Conservation (phyloP, 352 stramenopile species). For the Pythium brassicae region DNA sequence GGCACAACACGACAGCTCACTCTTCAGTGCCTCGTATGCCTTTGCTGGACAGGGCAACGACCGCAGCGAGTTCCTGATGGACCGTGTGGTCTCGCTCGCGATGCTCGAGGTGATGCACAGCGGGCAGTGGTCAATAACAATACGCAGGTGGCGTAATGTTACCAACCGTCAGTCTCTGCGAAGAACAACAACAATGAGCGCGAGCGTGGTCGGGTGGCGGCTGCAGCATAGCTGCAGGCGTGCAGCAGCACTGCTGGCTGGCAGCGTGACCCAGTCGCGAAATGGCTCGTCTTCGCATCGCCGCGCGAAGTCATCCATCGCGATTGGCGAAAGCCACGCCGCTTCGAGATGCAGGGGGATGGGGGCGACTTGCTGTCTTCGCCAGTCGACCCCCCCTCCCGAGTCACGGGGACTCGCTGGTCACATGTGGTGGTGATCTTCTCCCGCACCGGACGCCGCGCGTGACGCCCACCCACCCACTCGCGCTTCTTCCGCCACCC, state of each 20-base stretch:
- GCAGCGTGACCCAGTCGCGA: neutral
- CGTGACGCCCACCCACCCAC: neutral
- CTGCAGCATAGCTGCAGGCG: too few relatives aligned
- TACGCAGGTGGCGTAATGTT: neutral
- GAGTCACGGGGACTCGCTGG: too few relatives aligned
- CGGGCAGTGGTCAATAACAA: neutral
- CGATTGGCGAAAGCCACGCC: neutral
- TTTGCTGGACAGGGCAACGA: neutral
- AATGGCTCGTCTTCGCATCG: too few relatives aligned
- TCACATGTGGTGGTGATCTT: neutral
- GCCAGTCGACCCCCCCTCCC: too few relatives aligned
- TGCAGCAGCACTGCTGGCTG: too few relatives aligned
- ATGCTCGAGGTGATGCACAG: neutral
- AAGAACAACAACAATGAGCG: too few relatives aligned
- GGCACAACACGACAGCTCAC: too few relatives aligned
- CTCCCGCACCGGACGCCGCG: neutral
- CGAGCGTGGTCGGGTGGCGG: too few relatives aligned
- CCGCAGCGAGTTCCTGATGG: neutral
- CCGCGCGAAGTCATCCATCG: too few relatives aligned
- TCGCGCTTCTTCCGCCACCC: neutral
- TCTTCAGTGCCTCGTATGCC: too few relatives aligned
- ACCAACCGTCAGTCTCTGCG: too few relatives aligned
- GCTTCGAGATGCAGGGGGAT: neutral
- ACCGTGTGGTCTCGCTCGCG: neutral
- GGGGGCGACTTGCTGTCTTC: neutral